These are phyloP conservation scores for Gastrolobium villosum DNA, from an alignment of 306 rosid species.

Conservation along the genomic window DNA sequence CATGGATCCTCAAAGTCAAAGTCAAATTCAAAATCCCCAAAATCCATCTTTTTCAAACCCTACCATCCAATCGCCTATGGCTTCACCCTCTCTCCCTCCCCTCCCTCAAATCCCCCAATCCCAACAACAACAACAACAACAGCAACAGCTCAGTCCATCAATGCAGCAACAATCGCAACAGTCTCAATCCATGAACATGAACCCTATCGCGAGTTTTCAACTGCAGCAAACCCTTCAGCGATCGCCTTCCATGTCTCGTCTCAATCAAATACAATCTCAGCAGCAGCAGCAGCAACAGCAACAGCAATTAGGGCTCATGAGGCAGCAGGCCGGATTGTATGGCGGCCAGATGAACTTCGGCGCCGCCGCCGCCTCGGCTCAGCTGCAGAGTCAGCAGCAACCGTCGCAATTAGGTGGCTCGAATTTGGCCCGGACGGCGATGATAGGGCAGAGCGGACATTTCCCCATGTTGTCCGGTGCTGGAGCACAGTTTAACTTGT, in stretches of 20 bases:
- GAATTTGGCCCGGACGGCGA: constrained; percentile 69
- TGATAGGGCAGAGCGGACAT: constrained; percentile 81
- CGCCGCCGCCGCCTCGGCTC: constrained; percentile 61
- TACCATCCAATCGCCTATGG: constrained; percentile 30
- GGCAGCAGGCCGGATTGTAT: constrained; percentile 75
- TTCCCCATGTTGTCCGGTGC: constrained; percentile 83
- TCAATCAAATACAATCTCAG: constrained; percentile 76
- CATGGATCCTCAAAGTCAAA: constrained; percentile 38
- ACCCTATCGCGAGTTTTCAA: constrained; percentile 63
- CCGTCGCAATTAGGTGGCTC: constrained; percentile 67
- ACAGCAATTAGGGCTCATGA: constrained; percentile 67
- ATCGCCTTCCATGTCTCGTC: constrained; percentile 64
- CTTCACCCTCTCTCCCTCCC: constrained; percentile 30
- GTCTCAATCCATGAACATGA: constrained; percentile 53
- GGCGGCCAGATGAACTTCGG: constrained; percentile 84
- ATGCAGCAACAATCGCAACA: constrained; percentile 50
- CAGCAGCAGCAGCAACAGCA: constrained; percentile 85
- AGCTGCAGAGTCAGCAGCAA: constrained; percentile 63
- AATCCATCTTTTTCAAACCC: constrained; percentile 40
- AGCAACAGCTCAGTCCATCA: constrained; percentile 35
- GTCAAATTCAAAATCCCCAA: background rate
- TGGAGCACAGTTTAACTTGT: constrained; percentile 72
- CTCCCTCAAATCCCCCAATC: constrained; percentile 28
- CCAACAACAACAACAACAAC: constrained; percentile 44
- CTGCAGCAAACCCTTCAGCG: constrained; percentile 73